Evolutionary conservation across 805 yeast species (phyloP).

Genomic region (Kurtzmaniella cleridarum): DNA sequence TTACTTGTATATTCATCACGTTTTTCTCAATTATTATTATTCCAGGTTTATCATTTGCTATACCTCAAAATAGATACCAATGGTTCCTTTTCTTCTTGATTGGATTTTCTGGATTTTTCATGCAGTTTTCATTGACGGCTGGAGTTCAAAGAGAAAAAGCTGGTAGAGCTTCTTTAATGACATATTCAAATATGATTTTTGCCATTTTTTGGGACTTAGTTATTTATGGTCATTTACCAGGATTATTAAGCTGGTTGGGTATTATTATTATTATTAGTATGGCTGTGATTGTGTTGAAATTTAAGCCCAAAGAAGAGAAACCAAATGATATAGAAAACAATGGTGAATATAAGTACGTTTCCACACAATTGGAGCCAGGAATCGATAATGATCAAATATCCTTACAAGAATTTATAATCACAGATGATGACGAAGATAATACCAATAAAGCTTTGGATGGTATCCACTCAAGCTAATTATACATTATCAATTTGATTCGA

Average conservation of each 20-base stretch:
- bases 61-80: slow-evolving; percentile 58
- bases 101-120: slow-evolving; percentile 75
- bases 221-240: slow-evolving; percentile 72
- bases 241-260: slow-evolving; percentile 62
- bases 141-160: slow-evolving; percentile 82
- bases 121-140: slow-evolving; percentile 74
- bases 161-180: slow-evolving; percentile 67
- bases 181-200: slow-evolving; percentile 71
- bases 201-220: slow-evolving; percentile 71
- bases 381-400: slow-evolving; percentile 14
- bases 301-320: slow-evolving; percentile 33
- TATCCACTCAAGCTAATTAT: too few relatives aligned
- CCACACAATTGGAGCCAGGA: slow-evolving; percentile 5
- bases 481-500: too few relatives aligned
- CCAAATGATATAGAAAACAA: slow-evolving; percentile 3
- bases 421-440: slow-evolving; percentile 22
- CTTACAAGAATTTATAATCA: slow-evolving; percentile 23
- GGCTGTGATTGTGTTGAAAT: slow-evolving; percentile 55
- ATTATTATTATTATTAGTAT: slow-evolving; percentile 60
- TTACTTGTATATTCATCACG: slow-evolving; percentile 53
- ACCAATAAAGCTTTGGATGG: too few relatives aligned
- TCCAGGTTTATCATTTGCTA: slow-evolving; percentile 55
- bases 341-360: slow-evolving; percentile 8
- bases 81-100: slow-evolving; percentile 59
- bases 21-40: slow-evolving; percentile 44